Evolutionary conservation across 768 basidiomycete species (phyloP).

Genomic region (Calocybe gangraenosa): DNA sequence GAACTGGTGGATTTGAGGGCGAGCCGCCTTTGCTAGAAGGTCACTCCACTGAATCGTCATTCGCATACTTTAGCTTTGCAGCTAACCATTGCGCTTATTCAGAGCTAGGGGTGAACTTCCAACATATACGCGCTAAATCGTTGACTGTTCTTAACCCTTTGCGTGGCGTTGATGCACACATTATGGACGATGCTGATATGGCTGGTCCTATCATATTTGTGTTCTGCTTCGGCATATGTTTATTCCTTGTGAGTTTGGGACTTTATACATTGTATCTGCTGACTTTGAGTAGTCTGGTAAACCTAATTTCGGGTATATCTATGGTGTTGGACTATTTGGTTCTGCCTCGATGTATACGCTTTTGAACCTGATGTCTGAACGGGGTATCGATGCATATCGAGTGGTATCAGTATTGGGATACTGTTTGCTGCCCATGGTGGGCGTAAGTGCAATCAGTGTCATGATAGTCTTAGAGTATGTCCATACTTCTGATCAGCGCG

Average conservation of each 20-base stretch:
- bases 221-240: constrained; percentile 90
- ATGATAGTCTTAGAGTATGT: constrained; percentile 85
- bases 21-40: constrained; percentile 96
- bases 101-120: constrained; percentile 98
- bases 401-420: constrained; percentile 95
- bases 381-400: constrained; percentile 92
- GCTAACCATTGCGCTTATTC: constrained; percentile 25
- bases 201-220: constrained; percentile 95
- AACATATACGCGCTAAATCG: constrained; percentile 91
- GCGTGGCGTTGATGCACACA: constrained; percentile 75
- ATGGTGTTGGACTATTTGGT: constrained; percentile 95
- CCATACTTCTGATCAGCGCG: constrained; percentile 3
- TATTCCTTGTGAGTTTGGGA: constrained; percentile 73
- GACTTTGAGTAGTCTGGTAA: constrained; percentile 76
- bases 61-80: not conserved
- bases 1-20: constrained; percentile 92
- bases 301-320: constrained; percentile 98
- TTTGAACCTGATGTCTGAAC: constrained; percentile 95
- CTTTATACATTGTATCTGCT: not conserved
- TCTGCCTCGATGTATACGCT: constrained; percentile 89
- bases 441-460: constrained; percentile 85
- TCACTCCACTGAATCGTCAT: too few relatives aligned
- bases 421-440: constrained; percentile 95
- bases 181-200: constrained; percentile 99
- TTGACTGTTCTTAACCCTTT: constrained; percentile 95